Percentiles rank a stretch among this genome's conserved stretches.
Conservation (phyloP, 2,329 filamentous ascomycete species). For the Exophiala phaeomuriformis region DNA sequence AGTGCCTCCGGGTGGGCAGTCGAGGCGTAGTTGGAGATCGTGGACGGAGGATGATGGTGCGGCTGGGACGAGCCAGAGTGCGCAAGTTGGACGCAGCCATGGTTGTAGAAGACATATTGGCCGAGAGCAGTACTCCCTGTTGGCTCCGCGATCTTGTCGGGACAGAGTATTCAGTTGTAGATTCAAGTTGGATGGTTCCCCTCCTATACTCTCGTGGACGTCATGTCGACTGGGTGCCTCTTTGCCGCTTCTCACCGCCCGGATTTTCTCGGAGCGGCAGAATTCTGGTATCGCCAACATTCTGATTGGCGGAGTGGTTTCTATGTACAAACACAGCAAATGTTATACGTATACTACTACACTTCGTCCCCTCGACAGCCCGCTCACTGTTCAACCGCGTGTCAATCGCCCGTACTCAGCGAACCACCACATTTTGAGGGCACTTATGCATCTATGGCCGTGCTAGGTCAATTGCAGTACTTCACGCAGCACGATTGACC, state of each 20-base stretch:
- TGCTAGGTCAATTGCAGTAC: neutral
- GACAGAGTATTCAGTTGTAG: neutral
- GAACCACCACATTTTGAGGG: neutral
- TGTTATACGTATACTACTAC: no score
- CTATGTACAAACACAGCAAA: no score
- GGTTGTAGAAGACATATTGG: slow-evolving; percentile 14
- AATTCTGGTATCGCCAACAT: neutral
- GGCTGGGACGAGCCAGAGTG: slow-evolving; percentile 5
- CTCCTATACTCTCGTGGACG: neutral
- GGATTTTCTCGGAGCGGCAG: neutral
- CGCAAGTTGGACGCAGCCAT: slow-evolving; percentile 5
- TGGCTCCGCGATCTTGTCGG: no score
- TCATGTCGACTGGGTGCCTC: neutral
- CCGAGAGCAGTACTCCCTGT: no score
- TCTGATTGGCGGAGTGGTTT: neutral
- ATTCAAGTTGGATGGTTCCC: neutral
- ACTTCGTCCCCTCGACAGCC: neutral
- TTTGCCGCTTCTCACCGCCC: neutral
- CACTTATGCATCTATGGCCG: neutral
- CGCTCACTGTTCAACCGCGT: no score
- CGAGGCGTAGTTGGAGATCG: neutral
- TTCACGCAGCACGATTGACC: neutral
- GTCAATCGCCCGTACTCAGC: no score
- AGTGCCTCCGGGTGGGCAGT: slow-evolving; percentile 2
- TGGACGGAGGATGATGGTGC: neutral